These are phyloP conservation scores for Coprinellus aureogranulatus DNA, from an alignment of 768 basidiomycete species.

Conservation along the genomic window DNA sequence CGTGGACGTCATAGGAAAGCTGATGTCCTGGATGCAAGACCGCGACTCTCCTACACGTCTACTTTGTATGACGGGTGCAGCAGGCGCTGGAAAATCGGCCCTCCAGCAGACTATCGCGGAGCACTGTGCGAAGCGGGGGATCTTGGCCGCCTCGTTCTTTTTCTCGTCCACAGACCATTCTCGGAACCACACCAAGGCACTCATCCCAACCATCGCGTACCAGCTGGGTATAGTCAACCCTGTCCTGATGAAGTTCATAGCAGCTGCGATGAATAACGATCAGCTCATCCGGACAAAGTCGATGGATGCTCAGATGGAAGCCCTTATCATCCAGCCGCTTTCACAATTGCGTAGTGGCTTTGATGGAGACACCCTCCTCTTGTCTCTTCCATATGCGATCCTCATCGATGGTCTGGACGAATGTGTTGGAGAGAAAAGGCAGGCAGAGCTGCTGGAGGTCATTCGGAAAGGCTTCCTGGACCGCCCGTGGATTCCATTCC, in stretches of 20 bases:
- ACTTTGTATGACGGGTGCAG: not conserved
- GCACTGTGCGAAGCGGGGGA: not conserved
- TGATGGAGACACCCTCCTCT: not conserved
- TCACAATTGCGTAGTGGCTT: not conserved
- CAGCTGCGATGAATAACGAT: not conserved
- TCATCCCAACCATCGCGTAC: slow-evolving; percentile 11
- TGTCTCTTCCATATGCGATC: not conserved
- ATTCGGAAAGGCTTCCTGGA: slow-evolving; percentile 3
- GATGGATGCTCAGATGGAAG: slow-evolving; percentile 8
- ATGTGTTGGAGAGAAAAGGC: slow-evolving; percentile 6
- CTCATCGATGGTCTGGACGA: slow-evolving; percentile 15
- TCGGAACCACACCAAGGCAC: slow-evolving; percentile 1
- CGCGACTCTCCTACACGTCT: not conserved
- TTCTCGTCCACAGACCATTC: slow-evolving; percentile 3
- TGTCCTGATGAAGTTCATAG: not conserved
- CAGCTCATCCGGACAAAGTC: not conserved
- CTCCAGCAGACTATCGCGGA: slow-evolving; percentile 11
- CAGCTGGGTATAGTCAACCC: slow-evolving; percentile 2
- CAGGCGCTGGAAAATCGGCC: slow-evolving; percentile 4
- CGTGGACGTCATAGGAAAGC: not conserved
- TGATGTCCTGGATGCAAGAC: slow-evolving; percentile 3
- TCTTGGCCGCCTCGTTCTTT: slow-evolving; percentile 12
- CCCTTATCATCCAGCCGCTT: slow-evolving; percentile 5
- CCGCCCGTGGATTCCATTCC: slow-evolving; percentile 3
- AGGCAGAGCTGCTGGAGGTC: slow-evolving; percentile 7